phyloP scores from a whole-genome alignment of 31 red algal species.

The Porphyra umbilicalis region DNA sequence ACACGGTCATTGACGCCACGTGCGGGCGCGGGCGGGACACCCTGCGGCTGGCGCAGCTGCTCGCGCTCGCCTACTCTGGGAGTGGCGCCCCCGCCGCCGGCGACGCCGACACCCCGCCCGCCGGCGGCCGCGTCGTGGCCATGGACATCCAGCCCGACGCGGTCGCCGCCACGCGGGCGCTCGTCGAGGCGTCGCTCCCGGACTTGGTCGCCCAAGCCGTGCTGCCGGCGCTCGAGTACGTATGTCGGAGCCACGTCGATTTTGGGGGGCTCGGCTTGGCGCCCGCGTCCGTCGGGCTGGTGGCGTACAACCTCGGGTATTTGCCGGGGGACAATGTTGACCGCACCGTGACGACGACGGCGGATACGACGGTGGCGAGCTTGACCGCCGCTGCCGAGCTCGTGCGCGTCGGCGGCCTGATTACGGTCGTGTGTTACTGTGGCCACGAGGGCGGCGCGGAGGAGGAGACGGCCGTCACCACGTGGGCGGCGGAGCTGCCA shows the following conservation, averaged over 20 bases:
- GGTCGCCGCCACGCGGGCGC: constrained; percentile 31
- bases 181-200: constrained; percentile 1
- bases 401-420: constrained; percentile 47
- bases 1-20: constrained; percentile 65
- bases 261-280: constrained; percentile 14
- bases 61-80: constrained; percentile 8
- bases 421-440: constrained; percentile 66
- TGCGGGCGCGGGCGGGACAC: constrained; percentile 76
- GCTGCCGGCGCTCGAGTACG: constrained; percentile 10
- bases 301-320: constrained; percentile 82
- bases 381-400: constrained; percentile 23
- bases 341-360: constrained; percentile 33
- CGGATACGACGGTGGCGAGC: constrained; percentile 37
- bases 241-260: constrained; percentile 29
- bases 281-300: constrained; percentile 15
- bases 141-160: constrained; percentile 63
- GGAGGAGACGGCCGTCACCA: constrained; percentile 27
- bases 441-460: constrained; percentile 69
- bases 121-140: constrained; percentile 38
- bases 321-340: constrained; percentile 37
- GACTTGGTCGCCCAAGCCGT: neutral
- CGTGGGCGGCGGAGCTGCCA: constrained; percentile 30
- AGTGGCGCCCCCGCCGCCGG: neutral
- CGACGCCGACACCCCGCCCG: neutral
- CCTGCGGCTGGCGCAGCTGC: constrained; percentile 28